Percentiles rank a stretch among this genome's conserved stretches.
These are phyloP conservation scores for Funneliformis mosseae DNA, from an alignment of 192 early-diverging fungal genomes.

Conservation along the genomic window DNA sequence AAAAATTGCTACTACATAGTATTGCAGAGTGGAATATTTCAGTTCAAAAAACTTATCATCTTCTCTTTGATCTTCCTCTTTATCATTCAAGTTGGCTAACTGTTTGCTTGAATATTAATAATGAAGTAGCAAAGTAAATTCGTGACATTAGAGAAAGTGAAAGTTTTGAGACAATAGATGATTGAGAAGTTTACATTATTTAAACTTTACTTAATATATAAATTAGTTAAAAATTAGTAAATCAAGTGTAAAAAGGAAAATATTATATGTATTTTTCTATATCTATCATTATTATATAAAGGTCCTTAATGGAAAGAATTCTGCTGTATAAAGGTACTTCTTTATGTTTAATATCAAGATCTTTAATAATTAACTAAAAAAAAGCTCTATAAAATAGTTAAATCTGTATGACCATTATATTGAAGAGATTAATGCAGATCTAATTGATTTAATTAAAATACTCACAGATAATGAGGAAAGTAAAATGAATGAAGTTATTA, in stretches of 20 bases:
- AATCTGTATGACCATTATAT: background rate
- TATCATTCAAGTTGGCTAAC: too few relatives aligned
- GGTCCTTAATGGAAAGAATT: constrained; percentile 18
- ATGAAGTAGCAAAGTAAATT: too few relatives aligned
- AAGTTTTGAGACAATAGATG: background rate
- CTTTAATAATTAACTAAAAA: too few relatives aligned
- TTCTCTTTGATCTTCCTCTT: too few relatives aligned
- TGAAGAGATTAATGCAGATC: constrained; percentile 12
- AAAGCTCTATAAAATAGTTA: background rate
- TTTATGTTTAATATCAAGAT: background rate
- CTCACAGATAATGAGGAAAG: too few relatives aligned
- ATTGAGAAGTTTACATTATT: constrained; percentile 20
- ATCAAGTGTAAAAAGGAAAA: too few relatives aligned
- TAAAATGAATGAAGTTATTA: too few relatives aligned
- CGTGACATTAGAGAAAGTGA: too few relatives aligned
- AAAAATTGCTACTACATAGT: background rate
- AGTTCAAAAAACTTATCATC: background rate
- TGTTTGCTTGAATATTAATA: too few relatives aligned
- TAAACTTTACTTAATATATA: constrained; percentile 13
- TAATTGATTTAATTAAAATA: too few relatives aligned
- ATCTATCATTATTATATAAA: background rate
- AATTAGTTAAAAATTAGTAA: background rate
- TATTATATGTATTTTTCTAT: too few relatives aligned
- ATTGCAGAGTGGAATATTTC: background rate
- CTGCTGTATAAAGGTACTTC: background rate